Evolutionary conservation across 2,329 filamentous ascomycete species (phyloP).

Genomic region (Talaromyces marneffei): DNA sequence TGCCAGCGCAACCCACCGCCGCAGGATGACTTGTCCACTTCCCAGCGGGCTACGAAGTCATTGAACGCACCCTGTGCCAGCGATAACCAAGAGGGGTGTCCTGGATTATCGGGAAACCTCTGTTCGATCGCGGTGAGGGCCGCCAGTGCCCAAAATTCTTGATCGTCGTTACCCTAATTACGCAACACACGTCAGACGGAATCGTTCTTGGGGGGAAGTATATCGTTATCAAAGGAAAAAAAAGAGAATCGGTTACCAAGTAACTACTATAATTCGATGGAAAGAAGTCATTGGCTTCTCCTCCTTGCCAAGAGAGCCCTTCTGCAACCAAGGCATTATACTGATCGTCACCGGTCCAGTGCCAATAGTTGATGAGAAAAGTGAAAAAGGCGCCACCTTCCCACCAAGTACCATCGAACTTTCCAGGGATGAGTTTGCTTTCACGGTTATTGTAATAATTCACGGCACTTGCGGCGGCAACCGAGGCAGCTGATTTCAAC

Average conservation of each 20-base stretch:
- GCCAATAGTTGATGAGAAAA: constrained; percentile 72
- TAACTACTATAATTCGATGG: constrained; percentile 43
- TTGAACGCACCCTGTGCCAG: constrained; percentile 76
- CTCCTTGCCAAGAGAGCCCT: constrained; percentile 66
- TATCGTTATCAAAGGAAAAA: too few relatives aligned
- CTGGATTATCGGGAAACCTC: constrained; percentile 57
- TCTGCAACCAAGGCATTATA: constrained; percentile 65
- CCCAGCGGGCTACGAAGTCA: constrained; percentile 67
- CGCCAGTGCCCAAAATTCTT: constrained; percentile 73
- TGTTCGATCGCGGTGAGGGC: constrained; percentile 71
- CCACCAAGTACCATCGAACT: constrained; percentile 52
- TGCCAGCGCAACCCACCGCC: constrained; percentile 75
- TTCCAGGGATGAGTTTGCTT: constrained; percentile 39
- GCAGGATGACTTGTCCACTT: constrained; percentile 52
- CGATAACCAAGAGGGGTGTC: constrained; percentile 68
- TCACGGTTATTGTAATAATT: constrained; percentile 33
- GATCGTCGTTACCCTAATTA: constrained; percentile 43
- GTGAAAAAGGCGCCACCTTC: constrained; percentile 63
- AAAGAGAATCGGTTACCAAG: constrained; percentile 17
- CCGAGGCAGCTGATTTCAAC: constrained; percentile 31
- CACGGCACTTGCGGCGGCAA: constrained; percentile 37
- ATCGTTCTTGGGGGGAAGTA: neutral
- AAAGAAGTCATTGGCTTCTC: constrained; percentile 68
- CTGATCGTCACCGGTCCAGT: constrained; percentile 64
- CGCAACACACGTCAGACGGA: neutral